A percentile compares a stretch with the other conserved stretches of the same genome.
These are phyloP conservation scores for Silene uniflora DNA, from an alignment of 148 eudicot species.

Conservation along the genomic window DNA sequence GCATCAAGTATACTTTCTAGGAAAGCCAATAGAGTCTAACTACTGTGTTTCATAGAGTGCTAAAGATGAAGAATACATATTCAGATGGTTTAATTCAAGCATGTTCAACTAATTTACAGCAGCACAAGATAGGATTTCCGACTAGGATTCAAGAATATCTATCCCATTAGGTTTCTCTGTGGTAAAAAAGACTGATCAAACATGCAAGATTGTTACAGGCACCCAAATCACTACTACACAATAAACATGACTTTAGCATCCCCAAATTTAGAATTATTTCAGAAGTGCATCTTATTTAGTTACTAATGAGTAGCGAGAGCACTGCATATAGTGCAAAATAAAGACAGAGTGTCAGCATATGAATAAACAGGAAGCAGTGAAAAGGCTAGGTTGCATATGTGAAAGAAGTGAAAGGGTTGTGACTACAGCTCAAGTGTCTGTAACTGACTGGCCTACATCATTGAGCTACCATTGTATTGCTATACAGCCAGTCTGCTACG, in stretches of 20 bases:
- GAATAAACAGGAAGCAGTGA: background rate
- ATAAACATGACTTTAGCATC: background rate
- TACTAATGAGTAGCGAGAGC: background rate
- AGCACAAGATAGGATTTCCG: background rate
- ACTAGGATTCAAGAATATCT: background rate
- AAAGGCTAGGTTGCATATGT: background rate
- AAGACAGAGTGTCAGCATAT: background rate
- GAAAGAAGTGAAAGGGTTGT: background rate
- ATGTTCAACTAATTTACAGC: background rate
- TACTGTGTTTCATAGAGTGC: background rate
- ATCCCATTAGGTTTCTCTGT: background rate
- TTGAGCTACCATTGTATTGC: background rate
- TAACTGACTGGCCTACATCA: background rate
- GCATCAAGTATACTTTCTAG: background rate
- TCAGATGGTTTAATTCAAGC: background rate
- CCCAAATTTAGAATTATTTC: background rate
- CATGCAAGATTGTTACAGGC: background rate
- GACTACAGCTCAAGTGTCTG: background rate
- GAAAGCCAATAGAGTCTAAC: background rate
- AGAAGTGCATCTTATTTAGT: background rate
- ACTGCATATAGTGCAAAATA: background rate
- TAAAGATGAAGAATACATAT: no score
- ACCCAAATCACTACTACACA: background rate
- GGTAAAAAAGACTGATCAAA: background rate
- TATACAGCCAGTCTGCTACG: background rate